Conservation (phyloP, 257 asterid species). For the Nicotiana sylvestris region DNA sequence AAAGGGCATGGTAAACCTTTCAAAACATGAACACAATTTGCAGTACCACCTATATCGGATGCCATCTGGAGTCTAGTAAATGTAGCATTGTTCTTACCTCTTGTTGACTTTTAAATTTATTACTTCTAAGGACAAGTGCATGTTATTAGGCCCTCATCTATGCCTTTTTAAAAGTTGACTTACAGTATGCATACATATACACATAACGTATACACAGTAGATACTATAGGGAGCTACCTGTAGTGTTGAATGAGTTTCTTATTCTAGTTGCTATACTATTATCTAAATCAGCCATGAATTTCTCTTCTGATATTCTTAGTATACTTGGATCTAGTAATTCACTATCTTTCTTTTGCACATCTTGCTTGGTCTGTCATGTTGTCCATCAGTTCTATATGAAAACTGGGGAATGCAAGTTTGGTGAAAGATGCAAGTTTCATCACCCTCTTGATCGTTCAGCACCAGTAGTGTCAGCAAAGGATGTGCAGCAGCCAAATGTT, state of each 20-base stretch:
- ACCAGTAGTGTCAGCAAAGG: constrained; percentile 31
- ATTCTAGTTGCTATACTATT: not conserved
- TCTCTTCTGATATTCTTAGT: not conserved
- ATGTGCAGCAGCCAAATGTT: constrained; percentile 49
- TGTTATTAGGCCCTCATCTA: not conserved
- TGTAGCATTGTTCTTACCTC: constrained; percentile 2
- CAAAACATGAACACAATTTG: not conserved
- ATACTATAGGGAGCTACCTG: not conserved
- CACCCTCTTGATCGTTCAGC: constrained; percentile 79
- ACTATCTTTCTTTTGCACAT: not conserved
- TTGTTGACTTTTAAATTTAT: not conserved
- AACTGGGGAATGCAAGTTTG: constrained; percentile 89
- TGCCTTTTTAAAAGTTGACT: not conserved
- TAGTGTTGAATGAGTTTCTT: constrained; percentile 6
- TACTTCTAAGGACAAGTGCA: not conserved
- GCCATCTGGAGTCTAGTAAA: not conserved
- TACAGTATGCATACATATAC: not conserved
- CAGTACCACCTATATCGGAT: not conserved
- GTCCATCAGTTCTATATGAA: constrained; percentile 76
- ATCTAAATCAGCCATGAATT: not conserved
- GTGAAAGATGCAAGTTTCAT: constrained; percentile 76
- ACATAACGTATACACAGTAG: not conserved
- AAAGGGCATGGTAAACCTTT: not conserved
- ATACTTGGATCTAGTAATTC: not conserved
- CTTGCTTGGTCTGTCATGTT: constrained; percentile 10